Conservation (phyloP, 768 basidiomycete genomes). For the Podaxis sp. region DNA sequence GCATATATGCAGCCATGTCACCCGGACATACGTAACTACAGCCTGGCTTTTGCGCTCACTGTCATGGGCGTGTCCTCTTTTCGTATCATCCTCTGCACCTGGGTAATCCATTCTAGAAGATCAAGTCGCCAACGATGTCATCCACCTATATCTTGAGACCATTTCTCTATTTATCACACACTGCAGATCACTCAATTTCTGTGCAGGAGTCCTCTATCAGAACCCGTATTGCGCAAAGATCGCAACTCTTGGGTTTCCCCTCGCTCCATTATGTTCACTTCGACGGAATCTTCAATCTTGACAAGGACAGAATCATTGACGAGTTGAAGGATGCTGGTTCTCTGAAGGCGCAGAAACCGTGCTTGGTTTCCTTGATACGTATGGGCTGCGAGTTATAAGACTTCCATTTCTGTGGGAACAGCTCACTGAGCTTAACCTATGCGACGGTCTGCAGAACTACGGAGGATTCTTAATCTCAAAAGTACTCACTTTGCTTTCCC, state of each 20-base stretch:
- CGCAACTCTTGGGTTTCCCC: neutral
- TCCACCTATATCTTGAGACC: neutral
- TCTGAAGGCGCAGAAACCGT: neutral
- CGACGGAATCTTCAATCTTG: neutral
- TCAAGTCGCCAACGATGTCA: neutral
- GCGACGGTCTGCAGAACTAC: neutral
- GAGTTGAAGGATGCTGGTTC: neutral
- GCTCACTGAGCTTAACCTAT: neutral
- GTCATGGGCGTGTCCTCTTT: constrained; percentile 2
- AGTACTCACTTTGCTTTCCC: neutral
- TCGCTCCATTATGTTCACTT: neutral
- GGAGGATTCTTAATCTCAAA: neutral
- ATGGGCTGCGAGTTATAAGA: neutral
- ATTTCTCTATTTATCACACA: neutral
- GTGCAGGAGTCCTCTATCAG: neutral
- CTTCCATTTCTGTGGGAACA: neutral
- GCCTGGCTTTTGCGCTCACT: constrained; percentile 10
- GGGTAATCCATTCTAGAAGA: neutral
- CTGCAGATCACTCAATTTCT: neutral
- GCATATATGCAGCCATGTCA: neutral
- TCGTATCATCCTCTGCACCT: neutral
- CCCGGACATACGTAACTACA: neutral
- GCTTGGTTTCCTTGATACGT: neutral
- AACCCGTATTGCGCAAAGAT: neutral
- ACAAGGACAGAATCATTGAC: neutral